A percentile compares a stretch with the other conserved stretches of the same genome.
phyloP scores from a whole-genome alignment of 176 grass and related monocot species.

The Eragrostis nindensis region DNA sequence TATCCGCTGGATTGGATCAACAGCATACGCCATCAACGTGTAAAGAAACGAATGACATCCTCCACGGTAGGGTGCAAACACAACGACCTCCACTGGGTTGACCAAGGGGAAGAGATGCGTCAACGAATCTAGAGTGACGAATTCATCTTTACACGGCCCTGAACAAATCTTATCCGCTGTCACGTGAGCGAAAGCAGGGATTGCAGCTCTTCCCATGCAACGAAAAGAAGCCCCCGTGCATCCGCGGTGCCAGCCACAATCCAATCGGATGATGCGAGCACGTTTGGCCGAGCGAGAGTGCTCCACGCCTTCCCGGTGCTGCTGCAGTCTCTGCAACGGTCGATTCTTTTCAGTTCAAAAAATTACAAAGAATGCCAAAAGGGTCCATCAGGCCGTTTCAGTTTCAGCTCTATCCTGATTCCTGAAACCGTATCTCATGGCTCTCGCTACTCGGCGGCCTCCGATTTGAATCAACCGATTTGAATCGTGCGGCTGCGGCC shows the following conservation, averaged over 20 bases:
- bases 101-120: neutral
- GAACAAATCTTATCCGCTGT: neutral
- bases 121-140: constrained; percentile 11
- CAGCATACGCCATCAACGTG: neutral
- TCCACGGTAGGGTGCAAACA: neutral
- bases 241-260: neutral
- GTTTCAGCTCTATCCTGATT: no score
- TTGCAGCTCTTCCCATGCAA: constrained; percentile 7
- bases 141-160: neutral
- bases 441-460: no score
- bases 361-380: neutral
- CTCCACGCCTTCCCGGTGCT: neutral
- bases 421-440: neutral
- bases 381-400: neutral
- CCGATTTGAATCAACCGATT: neutral
- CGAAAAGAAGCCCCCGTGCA: neutral
- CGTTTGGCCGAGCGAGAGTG: neutral
- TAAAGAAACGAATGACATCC: neutral
- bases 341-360: neutral
- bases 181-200: constrained; percentile 1
- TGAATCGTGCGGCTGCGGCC: neutral
- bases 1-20: neutral
- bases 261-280: neutral
- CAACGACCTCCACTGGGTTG: neutral
- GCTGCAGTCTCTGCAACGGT: constrained; percentile 26